A percentile compares a stretch with the other conserved stretches of the same genome.
Conservation (phyloP, 345 rosid species). For the Rhodamnia rubescens region DNA sequence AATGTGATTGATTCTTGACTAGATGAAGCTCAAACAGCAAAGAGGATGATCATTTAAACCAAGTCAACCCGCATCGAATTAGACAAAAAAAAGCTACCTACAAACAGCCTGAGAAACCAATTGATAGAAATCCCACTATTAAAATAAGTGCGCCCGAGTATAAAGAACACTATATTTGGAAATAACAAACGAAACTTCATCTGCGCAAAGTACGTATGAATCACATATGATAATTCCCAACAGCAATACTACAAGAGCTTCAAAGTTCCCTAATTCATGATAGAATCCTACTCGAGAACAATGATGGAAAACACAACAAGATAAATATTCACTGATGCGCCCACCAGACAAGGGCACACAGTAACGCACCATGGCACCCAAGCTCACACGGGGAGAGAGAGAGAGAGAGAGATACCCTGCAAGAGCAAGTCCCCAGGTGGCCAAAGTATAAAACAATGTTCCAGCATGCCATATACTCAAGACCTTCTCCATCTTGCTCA, state of each 20-base stretch:
- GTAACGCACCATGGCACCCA: background rate
- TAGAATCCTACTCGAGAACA: background rate
- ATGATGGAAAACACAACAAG: background rate
- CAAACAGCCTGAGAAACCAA: background rate
- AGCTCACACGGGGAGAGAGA: background rate
- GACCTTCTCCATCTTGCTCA: slow-evolving; percentile 60
- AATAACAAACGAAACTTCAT: background rate
- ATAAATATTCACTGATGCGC: background rate
- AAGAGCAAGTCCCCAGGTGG: slow-evolving; percentile 86
- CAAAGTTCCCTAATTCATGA: background rate
- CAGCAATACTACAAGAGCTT: background rate
- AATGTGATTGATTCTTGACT: background rate
- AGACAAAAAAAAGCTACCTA: background rate
- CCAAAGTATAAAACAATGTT: slow-evolving; percentile 57
- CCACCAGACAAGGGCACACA: background rate
- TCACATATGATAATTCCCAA: background rate
- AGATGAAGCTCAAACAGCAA: background rate
- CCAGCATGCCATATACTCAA: slow-evolving; percentile 87
- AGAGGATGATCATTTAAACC: background rate
- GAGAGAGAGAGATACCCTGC: slow-evolving; percentile 45
- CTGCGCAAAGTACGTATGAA: background rate
- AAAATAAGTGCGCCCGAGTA: background rate
- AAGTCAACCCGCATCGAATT: background rate
- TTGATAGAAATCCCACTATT: background rate
- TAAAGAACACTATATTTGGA: background rate